Percentiles rank a stretch among this genome's conserved stretches.
phyloP scores from a whole-genome alignment of 2,329 filamentous ascomycete genomes.

The Coniella vitis region DNA sequence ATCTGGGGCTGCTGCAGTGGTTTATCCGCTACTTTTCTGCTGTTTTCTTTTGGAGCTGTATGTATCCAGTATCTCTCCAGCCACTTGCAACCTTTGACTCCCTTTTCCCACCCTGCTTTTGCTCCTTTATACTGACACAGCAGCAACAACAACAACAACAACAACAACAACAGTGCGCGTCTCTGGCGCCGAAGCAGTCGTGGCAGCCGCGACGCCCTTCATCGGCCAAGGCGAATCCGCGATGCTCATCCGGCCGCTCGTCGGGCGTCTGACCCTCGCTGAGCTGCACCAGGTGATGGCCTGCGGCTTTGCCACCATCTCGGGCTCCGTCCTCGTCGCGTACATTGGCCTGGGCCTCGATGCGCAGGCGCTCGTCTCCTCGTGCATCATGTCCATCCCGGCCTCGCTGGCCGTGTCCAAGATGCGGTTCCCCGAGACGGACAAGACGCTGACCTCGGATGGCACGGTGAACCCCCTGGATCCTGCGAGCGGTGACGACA shows the following conservation, averaged over 20 bases:
- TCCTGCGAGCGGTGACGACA: slow-evolving; percentile 36
- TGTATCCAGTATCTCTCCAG: no score
- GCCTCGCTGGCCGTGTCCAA: slow-evolving; percentile 86
- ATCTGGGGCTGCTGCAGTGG: slow-evolving; percentile 79
- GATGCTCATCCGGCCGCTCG: slow-evolving; percentile 84
- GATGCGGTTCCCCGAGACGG: slow-evolving; percentile 80
- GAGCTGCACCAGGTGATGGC: slow-evolving; percentile 92
- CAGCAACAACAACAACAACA: no score
- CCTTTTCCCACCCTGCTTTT: no score
- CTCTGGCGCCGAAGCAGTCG: slow-evolving; percentile 84
- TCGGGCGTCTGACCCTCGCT: slow-evolving; percentile 76
- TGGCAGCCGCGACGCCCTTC: slow-evolving; percentile 86
- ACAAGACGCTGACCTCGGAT: slow-evolving; percentile 78
- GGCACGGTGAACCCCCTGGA: slow-evolving; percentile 57
- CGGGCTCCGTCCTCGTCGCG: slow-evolving; percentile 77
- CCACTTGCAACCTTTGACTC: no score
- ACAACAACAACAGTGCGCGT: slow-evolving; percentile 48
- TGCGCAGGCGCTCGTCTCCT: slow-evolving; percentile 77
- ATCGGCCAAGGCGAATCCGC: slow-evolving; percentile 92
- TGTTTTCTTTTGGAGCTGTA: slow-evolving; percentile 79
- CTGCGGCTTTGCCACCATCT: slow-evolving; percentile 87
- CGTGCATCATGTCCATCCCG: slow-evolving; percentile 92
- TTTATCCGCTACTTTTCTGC: slow-evolving; percentile 79
- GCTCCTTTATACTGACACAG: no score
- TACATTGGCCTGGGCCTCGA: slow-evolving; percentile 83